Base-by-base conservation (phyloP, 345 rosid species). In the Lepidium sativum region DNA sequence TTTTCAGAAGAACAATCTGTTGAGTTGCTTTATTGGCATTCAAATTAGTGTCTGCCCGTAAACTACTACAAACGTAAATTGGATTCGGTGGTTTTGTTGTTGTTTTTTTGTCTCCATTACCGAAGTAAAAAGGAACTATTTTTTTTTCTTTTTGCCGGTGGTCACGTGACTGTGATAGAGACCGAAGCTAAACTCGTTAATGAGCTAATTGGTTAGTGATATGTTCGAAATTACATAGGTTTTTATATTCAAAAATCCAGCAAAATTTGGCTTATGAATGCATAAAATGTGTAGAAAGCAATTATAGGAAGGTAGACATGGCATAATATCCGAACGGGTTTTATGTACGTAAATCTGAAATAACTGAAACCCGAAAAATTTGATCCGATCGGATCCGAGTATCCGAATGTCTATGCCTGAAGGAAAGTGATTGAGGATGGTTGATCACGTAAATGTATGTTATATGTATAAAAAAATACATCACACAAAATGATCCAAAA, bases 11-110 rank as follows among this genome's bases (percentile, higher is more conserved):
- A 42, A 27, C 37, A 40, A 9, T 40, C 15, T 15, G 38, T 2
- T 23, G 17, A 9, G 8, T 38, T 56, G 37, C 31, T 14, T 32
- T 20, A 2, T 10, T 18, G 9, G 18, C 31, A 43, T 16, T 43
- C 52, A 40, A 20, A 9, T 48, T 37, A 63, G 25, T 63, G 67
- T 23, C 29, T 63, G 55, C 21, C 56, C 45, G 67, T 63, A 48
- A 48, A 14, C 32, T 14, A 47, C 35, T 21, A 14, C 8, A 23
- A 48, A 21, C 25, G 37, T 62, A 15, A 34, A 25, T 14, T 48
- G 25, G 67, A 49, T 23, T 63, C 56, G 47, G 17, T 13, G 52
- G 65, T 43, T 60, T 42, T 6, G 4, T 8, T 29, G 20, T 35
- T 8, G 5, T 25, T 25, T 55, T 21, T 55, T 43, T 60, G 52